A percentile compares a stretch with the other conserved stretches of the same genome.
These are phyloP conservation scores for Talaromyces piceae DNA, from an alignment of 2,329 filamentous ascomycete species.

Conservation along the genomic window DNA sequence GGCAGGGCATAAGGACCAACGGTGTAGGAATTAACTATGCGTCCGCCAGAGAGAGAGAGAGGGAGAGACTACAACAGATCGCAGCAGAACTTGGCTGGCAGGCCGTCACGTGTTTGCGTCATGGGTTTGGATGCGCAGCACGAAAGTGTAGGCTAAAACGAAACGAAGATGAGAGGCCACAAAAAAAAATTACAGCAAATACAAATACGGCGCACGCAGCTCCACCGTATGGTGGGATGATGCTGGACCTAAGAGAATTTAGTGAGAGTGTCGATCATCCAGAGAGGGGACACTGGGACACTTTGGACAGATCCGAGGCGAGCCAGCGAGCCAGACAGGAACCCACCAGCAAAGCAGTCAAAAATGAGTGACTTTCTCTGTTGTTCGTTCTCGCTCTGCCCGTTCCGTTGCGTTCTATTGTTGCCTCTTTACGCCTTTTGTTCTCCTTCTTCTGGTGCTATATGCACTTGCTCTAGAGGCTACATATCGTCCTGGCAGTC, in stretches of 20 bases:
- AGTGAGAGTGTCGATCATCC: conserved; percentile 3
- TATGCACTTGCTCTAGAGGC: too few species aligned
- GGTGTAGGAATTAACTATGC: conserved; percentile 16
- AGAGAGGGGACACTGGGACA: background rate
- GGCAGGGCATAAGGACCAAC: conserved; percentile 14
- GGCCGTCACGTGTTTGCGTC: conserved; percentile 30
- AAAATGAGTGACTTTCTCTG: background rate
- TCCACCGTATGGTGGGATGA: conserved; percentile 6
- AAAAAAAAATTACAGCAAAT: conserved; percentile 3
- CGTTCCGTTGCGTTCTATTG: background rate
- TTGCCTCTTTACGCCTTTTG: too few species aligned
- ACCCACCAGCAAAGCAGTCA: background rate
- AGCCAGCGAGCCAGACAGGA: background rate
- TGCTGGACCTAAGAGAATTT: background rate
- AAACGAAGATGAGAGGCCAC: too few species aligned
- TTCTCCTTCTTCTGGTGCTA: too few species aligned
- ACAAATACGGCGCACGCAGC: background rate
- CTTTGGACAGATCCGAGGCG: background rate
- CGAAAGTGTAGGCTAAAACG: conserved; percentile 5
- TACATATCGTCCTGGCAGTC: too few species aligned
- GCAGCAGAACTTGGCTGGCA: background rate
- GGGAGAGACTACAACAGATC: too few species aligned
- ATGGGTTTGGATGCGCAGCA: conserved; percentile 23
- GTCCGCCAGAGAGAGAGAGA: background rate
- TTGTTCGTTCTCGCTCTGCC: background rate